phyloP scores from a whole-genome alignment of 129 eudicot genomes.

The Artemisia tridentata region DNA sequence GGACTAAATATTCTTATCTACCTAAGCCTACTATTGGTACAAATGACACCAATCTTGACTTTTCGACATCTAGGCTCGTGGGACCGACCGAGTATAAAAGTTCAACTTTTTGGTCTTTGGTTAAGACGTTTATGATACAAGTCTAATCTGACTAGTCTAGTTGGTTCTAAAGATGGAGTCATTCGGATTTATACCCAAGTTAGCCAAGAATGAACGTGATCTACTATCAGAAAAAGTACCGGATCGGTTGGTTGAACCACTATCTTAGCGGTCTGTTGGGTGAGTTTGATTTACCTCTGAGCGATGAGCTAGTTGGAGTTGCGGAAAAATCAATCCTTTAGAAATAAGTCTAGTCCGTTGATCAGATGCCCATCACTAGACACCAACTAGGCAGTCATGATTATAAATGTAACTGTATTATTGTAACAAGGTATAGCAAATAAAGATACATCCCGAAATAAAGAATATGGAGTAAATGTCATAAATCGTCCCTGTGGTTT shows the following conservation, averaged over 20 bases:
- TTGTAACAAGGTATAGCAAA: conserved; percentile 3
- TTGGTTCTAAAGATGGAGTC: not conserved
- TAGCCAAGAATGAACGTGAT: too few species aligned
- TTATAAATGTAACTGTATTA: not conserved
- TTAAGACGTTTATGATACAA: not conserved
- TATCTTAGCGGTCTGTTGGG: too few species aligned
- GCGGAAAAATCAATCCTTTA: too few species aligned
- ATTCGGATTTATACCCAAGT: too few species aligned
- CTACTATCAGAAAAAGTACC: too few species aligned
- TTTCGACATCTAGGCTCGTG: not conserved
- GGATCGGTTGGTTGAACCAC: too few species aligned
- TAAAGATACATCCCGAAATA: conserved; percentile 23
- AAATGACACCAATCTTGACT: too few species aligned
- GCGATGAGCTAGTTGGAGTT: too few species aligned
- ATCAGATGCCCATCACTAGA: too few species aligned
- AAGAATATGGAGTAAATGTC: conserved; percentile 28
- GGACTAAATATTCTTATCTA: conserved; percentile 2
- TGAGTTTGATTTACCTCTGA: too few species aligned
- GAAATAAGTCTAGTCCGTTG: too few species aligned
- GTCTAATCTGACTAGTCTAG: not conserved
- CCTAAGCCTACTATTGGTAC: conserved; percentile 17
- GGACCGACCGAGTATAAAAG: conserved; percentile 9
- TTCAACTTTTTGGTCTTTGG: not conserved
- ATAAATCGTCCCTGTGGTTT: too few species aligned
- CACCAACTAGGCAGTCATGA: not conserved